Conservation (phyloP, 345 rosid genomes). For the Linum trigynum region DNA sequence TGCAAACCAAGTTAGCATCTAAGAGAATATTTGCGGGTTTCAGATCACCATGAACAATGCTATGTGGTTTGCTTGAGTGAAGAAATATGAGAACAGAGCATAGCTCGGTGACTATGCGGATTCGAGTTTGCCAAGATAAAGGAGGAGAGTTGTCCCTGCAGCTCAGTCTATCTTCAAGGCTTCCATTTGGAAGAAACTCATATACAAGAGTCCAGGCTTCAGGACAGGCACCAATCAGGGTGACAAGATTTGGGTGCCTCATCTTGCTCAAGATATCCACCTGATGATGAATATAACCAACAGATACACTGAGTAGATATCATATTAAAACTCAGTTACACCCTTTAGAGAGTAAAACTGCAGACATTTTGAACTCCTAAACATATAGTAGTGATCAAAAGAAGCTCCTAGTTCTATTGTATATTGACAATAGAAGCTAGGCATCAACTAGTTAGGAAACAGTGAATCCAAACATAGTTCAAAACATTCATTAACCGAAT, state of each 20-base stretch:
- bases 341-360: not conserved
- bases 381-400: too few species aligned
- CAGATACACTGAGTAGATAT: slow-evolving; percentile 6
- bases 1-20: slow-evolving; percentile 62
- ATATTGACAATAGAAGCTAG: too few species aligned
- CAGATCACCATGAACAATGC: slow-evolving; percentile 79
- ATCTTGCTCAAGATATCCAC: slow-evolving; percentile 73
- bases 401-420: too few species aligned
- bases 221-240: slow-evolving; percentile 81
- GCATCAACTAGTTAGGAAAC: too few species aligned
- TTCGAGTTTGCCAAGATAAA: slow-evolving; percentile 79
- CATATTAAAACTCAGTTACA: not conserved
- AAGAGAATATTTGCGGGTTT: slow-evolving; percentile 86
- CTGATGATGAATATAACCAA: slow-evolving; percentile 27
- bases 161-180: slow-evolving; percentile 85
- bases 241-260: slow-evolving; percentile 84
- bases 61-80: slow-evolving; percentile 68
- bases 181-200: slow-evolving; percentile 80
- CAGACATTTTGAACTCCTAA: not conserved
- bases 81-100: slow-evolving; percentile 82
- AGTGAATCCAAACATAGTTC: not conserved
- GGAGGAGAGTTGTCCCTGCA: slow-evolving; percentile 72
- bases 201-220: slow-evolving; percentile 76
- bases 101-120: slow-evolving; percentile 67
- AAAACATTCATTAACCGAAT: slow-evolving; percentile 3